Base-by-base conservation (phyloP, 1,284 basidiomycete species). In the Bjerkandera adusta region DNA sequence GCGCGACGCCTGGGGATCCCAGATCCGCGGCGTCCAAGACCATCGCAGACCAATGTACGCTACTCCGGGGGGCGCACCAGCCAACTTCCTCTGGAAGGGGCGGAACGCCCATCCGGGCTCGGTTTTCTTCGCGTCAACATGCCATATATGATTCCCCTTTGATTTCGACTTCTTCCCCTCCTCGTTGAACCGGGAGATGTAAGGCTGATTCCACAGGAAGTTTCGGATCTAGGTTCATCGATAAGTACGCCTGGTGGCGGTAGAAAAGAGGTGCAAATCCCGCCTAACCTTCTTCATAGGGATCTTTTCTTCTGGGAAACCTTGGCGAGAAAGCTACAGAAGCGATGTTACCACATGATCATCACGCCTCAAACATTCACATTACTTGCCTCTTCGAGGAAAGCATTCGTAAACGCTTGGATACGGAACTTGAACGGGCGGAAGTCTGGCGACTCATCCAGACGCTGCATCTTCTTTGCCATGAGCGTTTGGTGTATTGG, bases 61-160 rank as follows among this genome's bases (percentile, higher is more conserved):
- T 49, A 92, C 83, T 43, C 81, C 73, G 22, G 89, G 84, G 11
- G 92, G 89, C 7, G 75, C 75, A 11, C 91, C 91, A 29, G 92
- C 87, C 47, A 97, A 81, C 64, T 86, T 86, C 46, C 92, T 84
- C 59, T 87, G 75, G 71, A 98, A 98, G 15, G 93, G 86, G 43
- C 93, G 80, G 71, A 99, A 99, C 42, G 85, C 77, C 94, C 96
- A 99, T 47, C 79, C 73, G 29, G 85, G 84, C 29, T 90, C 86
- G 8, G 72, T 61, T 62, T 94, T 97, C 69, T 87, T 92, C 15
- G 94, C 97, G 59, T 98, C 93, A 41, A 99, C 89, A 62, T 95
- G 96, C 97, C 97, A 99, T 56, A 99, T 97, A 63, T 99, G 96
- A 68, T 99, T 99, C 43, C 97, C 97, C 73, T 98, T 98, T 44